A percentile compares a stretch with the other conserved stretches of the same genome.
Conservation (phyloP, 495 filamentous ascomycete genomes). For the Chaetomium fimeti region DNA sequence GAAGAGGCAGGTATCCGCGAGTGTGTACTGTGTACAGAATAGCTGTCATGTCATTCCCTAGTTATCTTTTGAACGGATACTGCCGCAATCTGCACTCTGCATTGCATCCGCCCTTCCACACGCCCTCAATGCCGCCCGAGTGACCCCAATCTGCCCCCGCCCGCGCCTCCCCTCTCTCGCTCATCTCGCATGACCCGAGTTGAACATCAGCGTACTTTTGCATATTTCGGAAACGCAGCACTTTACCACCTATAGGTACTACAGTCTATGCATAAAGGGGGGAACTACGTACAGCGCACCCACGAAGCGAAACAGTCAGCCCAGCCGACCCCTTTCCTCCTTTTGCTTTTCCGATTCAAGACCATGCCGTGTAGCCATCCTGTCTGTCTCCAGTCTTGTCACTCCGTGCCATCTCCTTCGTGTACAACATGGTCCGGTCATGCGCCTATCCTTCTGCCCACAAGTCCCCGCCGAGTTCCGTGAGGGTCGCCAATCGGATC, state of each 20-base stretch:
- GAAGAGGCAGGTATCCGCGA: no score
- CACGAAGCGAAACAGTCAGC: slow-evolving; percentile 15
- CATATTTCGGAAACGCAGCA: neutral
- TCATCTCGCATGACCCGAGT: neutral
- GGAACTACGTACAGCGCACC: neutral
- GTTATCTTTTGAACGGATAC: no score
- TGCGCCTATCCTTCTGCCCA: slow-evolving; percentile 22
- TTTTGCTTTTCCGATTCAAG: slow-evolving; percentile 11
- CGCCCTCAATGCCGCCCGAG: neutral
- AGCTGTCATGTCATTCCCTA: no score
- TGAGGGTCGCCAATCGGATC: slow-evolving; percentile 6
- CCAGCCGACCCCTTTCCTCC: slow-evolving; percentile 14
- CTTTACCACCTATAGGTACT: neutral
- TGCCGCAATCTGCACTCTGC: no score
- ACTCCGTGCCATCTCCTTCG: neutral
- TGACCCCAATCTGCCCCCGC: no score
- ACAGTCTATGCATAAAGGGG: neutral
- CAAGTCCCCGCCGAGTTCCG: slow-evolving; percentile 6
- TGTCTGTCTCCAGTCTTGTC: slow-evolving; percentile 14
- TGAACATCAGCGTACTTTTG: neutral
- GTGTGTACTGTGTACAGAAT: no score
- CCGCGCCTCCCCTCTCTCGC: neutral
- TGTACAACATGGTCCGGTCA: slow-evolving; percentile 18
- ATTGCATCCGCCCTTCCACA: neutral
- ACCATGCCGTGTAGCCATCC: slow-evolving; percentile 19